Evolutionary conservation across 352 stramenopile species (phyloP).

Genomic region (Globisporangium alternatum): DNA sequence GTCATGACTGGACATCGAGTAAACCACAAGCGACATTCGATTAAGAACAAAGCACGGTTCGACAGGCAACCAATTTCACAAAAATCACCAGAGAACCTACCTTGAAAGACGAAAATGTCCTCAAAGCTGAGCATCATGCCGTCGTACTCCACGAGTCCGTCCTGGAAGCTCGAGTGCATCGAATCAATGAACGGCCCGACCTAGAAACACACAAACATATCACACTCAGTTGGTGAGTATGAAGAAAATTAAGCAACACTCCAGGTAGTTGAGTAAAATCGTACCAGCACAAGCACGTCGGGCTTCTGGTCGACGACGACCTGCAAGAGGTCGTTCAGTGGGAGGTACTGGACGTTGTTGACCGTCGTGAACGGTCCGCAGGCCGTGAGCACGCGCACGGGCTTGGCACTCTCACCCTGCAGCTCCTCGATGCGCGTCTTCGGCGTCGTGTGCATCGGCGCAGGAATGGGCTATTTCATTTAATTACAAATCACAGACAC

Average conservation of each 20-base stretch:
- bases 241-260: background rate
- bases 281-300: constrained; percentile 93
- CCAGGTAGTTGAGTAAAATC: constrained; percentile 6
- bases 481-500: background rate
- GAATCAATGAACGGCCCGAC: constrained; percentile 96
- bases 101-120: constrained; percentile 86
- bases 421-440: constrained; percentile 49
- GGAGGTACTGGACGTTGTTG: constrained; percentile 94
- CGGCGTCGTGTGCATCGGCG: constrained; percentile 40
- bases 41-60: background rate
- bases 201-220: constrained; percentile 23
- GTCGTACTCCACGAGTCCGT: constrained; percentile 78
- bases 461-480: constrained; percentile 48
- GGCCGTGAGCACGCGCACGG: constrained; percentile 85
- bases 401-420: constrained; percentile 35
- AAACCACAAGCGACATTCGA: background rate
- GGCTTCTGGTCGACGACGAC: constrained; percentile 79
- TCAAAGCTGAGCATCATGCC: constrained; percentile 82
- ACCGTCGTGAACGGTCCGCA: constrained; percentile 95
- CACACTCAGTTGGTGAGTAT: background rate
- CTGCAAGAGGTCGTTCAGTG: constrained; percentile 92
- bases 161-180: constrained; percentile 86
- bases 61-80: background rate
- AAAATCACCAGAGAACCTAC: constrained; percentile 20
- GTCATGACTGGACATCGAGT: constrained; percentile 55